Percentiles rank a stretch among this genome's conserved stretches.
Evolutionary conservation across 768 basidiomycete species (phyloP).

Genomic region (Leccinellum rugosiceps): DNA sequence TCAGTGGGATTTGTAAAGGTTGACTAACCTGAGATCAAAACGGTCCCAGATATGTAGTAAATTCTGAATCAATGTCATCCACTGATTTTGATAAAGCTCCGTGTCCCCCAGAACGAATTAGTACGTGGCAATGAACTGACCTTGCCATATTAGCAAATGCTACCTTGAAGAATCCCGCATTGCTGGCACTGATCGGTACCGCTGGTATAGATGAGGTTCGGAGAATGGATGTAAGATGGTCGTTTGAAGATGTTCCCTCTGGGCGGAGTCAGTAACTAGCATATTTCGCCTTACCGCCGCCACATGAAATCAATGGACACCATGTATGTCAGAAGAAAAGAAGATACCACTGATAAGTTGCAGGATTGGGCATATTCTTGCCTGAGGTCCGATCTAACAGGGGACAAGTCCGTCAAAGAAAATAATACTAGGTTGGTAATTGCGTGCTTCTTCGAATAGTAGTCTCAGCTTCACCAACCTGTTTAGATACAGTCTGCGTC

Average conservation of each 20-base stretch:
- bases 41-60: not conserved
- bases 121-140: not conserved
- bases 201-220: not conserved
- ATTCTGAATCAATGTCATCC: not conserved
- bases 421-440: constrained; percentile 93
- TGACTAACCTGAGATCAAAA: not conserved
- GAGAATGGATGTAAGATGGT: not conserved
- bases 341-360: no score
- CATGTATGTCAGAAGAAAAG: no score
- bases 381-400: constrained; percentile 78
- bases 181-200: not conserved
- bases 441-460: constrained; percentile 92
- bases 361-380: no score
- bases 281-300: no score
- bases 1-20: no score
- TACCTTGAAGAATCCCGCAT: not conserved
- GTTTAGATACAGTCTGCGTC: constrained; percentile 99
- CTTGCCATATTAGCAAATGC: not conserved
- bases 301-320: no score
- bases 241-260: no score
- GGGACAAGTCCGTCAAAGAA: constrained; percentile 90
- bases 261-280: no score
- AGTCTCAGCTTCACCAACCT: constrained; percentile 99
- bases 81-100: not conserved
- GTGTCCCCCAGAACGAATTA: not conserved